These are phyloP conservation scores for Podospora didyma DNA, from an alignment of 495 filamentous ascomycete genomes.

Conservation along the genomic window DNA sequence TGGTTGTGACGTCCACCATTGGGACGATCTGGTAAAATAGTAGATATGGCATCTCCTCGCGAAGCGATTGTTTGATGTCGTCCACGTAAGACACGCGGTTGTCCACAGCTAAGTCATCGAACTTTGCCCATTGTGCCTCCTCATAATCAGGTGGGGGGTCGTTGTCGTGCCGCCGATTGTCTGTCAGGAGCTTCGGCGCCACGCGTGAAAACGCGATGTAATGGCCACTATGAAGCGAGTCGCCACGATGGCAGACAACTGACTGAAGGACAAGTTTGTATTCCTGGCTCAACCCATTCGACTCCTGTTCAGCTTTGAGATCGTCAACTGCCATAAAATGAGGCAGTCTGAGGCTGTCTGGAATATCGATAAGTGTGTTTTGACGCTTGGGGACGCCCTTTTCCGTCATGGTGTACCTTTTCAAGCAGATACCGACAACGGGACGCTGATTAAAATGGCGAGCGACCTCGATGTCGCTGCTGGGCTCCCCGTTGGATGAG, in stretches of 20 bases:
- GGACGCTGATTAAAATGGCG: constrained; percentile 58
- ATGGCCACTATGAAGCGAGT: constrained; percentile 85
- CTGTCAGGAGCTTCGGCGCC: constrained; percentile 49
- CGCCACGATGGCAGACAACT: constrained; percentile 85
- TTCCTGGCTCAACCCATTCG: constrained; percentile 49
- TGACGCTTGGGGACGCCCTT: constrained; percentile 64
- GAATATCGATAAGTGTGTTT: constrained; percentile 85
- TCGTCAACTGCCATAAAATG: constrained; percentile 85
- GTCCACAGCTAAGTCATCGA: constrained; percentile 71
- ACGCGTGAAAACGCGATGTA: constrained; percentile 82
- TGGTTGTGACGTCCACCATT: constrained; percentile 63
- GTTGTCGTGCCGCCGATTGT: constrained; percentile 48
- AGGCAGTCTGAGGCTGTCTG: constrained; percentile 79
- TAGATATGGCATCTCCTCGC: constrained; percentile 87
- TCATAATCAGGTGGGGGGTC: constrained; percentile 51
- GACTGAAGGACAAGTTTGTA: constrained; percentile 91
- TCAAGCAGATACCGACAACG: constrained; percentile 85
- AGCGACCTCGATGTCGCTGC: constrained; percentile 44
- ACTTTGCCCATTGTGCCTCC: constrained; percentile 76
- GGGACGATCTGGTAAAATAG: constrained; percentile 94
- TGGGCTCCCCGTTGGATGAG: constrained; percentile 32
- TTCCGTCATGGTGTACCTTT: constrained; percentile 75
- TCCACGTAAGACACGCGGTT: constrained; percentile 69
- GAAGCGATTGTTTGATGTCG: constrained; percentile 66
- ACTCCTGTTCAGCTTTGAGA: constrained; percentile 50